phyloP scores from a whole-genome alignment of 306 rosid species.

The Fagus crenata region DNA sequence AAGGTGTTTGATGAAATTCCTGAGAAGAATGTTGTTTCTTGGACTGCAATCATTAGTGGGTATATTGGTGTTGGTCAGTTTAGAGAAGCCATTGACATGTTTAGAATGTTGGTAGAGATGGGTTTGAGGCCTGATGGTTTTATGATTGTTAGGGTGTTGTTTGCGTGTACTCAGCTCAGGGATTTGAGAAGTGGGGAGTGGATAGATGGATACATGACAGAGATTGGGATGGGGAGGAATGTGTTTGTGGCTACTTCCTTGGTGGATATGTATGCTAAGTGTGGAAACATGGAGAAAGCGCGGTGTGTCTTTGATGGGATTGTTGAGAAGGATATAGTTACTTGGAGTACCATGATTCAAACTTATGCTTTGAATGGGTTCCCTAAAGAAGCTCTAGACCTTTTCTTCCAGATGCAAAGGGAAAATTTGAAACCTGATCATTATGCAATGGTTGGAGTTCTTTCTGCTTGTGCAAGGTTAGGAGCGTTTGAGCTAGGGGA shows the following conservation, averaged over 20 bases:
- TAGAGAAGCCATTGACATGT: conserved; percentile 6
- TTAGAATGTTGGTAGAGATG: conserved; percentile 4
- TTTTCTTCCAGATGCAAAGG: conserved; percentile 43
- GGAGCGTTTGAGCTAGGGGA: conserved; percentile 29
- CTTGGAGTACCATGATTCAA: conserved; percentile 47
- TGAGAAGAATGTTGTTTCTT: neutral
- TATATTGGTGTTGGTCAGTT: conserved; percentile 4
- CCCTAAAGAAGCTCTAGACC: conserved; percentile 38
- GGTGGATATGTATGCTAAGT: conserved; percentile 36
- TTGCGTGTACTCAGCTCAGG: conserved; percentile 21
- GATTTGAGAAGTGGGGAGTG: conserved; percentile 27
- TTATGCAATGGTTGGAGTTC: conserved; percentile 27
- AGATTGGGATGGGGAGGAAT: conserved; percentile 31
- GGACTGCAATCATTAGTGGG: conserved; percentile 14
- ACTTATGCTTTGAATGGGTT: conserved; percentile 37
- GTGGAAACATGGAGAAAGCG: conserved; percentile 26
- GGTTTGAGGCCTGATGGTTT: conserved; percentile 1
- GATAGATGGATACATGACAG: conserved; percentile 21
- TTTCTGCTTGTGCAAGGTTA: conserved; percentile 32
- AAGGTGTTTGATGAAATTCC: neutral
- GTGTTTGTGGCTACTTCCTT: conserved; percentile 31
- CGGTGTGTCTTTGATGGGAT: conserved; percentile 19
- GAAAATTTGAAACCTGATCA: conserved; percentile 22
- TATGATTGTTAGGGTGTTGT: conserved; percentile 8
- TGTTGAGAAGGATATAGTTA: conserved; percentile 21